A percentile compares a stretch with the other conserved stretches of the same genome.
These are phyloP conservation scores for Sclerospora graminicola DNA, from an alignment of 352 stramenopile genomes.

Conservation along the genomic window DNA sequence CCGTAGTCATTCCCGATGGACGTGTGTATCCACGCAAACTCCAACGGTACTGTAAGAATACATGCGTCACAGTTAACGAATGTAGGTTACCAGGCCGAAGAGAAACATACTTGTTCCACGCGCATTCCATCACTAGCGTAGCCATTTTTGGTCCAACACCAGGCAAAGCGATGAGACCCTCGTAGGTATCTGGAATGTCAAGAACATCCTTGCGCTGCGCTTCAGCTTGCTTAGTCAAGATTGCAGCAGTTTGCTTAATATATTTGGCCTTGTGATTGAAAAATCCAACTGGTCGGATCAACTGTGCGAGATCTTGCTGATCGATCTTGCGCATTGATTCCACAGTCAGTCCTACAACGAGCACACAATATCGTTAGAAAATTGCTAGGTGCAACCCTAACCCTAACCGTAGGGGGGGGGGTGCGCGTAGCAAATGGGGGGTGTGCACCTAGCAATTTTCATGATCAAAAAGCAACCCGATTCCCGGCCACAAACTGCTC, in stretches of 20 bases:
- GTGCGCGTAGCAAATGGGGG: too few relatives aligned
- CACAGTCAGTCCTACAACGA: conserved; percentile 65
- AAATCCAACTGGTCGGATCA: conserved; percentile 92
- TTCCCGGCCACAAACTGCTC: too few relatives aligned
- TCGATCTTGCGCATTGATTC: conserved; percentile 80
- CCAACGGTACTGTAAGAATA: conserved; percentile 52
- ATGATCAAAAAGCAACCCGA: too few relatives aligned
- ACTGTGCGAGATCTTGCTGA: conserved; percentile 66
- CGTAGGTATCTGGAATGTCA: conserved; percentile 89
- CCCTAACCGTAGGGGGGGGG: too few relatives aligned
- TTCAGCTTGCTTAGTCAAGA: conserved; percentile 33
- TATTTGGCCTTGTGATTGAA: conserved; percentile 95
- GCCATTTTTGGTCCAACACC: conserved; percentile 97
- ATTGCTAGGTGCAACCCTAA: too few relatives aligned
- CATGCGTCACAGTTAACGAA: not conserved
- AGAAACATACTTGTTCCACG: conserved; percentile 72
- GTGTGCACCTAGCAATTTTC: too few relatives aligned
- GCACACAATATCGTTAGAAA: too few relatives aligned
- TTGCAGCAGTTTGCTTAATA: conserved; percentile 78
- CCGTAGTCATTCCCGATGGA: too few relatives aligned
- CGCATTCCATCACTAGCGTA: conserved; percentile 90
- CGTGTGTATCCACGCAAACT: conserved; percentile 96
- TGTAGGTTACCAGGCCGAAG: not conserved
- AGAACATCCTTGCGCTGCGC: conserved; percentile 16
- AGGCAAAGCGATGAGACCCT: conserved; percentile 84